Evolutionary conservation across 352 stramenopile species (phyloP).

Genomic region (Globisporangium lucens): DNA sequence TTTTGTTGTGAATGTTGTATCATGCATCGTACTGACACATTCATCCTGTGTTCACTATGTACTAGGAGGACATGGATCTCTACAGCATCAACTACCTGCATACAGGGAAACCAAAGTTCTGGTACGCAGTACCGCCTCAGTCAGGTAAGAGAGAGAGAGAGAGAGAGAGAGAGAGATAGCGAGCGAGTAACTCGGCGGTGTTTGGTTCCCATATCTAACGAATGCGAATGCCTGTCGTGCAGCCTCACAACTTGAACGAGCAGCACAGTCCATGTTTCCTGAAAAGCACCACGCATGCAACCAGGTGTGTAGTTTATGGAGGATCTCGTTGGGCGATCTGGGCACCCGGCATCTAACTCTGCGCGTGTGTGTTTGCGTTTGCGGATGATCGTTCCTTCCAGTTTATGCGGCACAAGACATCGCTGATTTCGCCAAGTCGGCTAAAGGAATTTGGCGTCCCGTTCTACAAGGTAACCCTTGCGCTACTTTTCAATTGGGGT

Average conservation of each 20-base stretch:
- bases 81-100: conserved; percentile 95
- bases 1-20: background rate
- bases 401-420: conserved; percentile 94
- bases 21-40: background rate
- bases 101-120: conserved; percentile 91
- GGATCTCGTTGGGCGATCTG: background rate
- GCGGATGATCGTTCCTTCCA: conserved; percentile 18
- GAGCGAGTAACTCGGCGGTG: background rate
- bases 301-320: conserved; percentile 31
- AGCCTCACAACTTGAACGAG: conserved; percentile 75
- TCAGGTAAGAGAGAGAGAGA: conserved; percentile 22
- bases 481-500: background rate
- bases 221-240: background rate
- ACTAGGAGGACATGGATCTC: conserved; percentile 91
- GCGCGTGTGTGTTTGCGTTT: background rate
- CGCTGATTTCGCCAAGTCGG: conserved; percentile 79
- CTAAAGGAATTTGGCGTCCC: conserved; percentile 84
- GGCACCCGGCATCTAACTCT: background rate
- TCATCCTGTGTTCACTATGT: background rate
- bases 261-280: conserved; percentile 83
- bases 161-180: too few relatives aligned
- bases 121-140: conserved; percentile 87
- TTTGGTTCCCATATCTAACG: background rate
- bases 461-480: conserved; percentile 48
- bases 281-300: conserved; percentile 82